phyloP scores from a whole-genome alignment of 2,329 filamentous ascomycete species.

The Beauveria sp. region DNA sequence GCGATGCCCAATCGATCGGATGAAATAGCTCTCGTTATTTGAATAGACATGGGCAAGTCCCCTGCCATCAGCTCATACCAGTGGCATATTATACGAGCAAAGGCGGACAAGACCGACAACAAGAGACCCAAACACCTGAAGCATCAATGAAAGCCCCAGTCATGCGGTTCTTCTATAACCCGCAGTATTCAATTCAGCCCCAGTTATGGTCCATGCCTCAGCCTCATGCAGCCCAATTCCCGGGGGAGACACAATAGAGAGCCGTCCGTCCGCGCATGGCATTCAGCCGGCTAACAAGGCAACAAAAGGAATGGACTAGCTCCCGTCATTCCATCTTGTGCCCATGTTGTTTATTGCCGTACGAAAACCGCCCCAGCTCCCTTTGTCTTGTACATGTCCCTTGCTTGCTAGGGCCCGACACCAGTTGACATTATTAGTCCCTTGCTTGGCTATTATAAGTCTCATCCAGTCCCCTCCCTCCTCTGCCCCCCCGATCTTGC shows the following conservation, averaged over 20 bases:
- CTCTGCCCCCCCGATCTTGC: neutral
- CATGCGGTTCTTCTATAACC: neutral
- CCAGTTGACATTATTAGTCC: neutral
- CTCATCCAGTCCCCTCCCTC: neutral
- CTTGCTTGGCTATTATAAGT: neutral
- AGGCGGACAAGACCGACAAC: neutral
- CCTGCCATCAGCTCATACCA: neutral
- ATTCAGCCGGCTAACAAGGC: slow-evolving; percentile 3
- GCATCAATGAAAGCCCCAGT: neutral
- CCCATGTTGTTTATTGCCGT: neutral
- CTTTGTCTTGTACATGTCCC: neutral
- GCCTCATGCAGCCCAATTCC: slow-evolving; percentile 5
- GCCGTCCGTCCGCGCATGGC: neutral
- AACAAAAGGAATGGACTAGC: neutral
- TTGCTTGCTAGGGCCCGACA: neutral
- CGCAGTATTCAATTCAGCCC: neutral
- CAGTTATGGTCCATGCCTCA: neutral
- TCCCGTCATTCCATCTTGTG: neutral
- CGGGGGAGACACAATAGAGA: neutral
- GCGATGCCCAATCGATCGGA: neutral
- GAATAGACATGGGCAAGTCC: neutral
- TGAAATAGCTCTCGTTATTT: neutral
- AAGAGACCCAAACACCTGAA: neutral
- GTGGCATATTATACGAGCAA: neutral
- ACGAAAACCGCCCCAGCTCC: neutral